Conservation (phyloP, 176 grass and related monocot species). For the Rhynchospora pubera region DNA sequence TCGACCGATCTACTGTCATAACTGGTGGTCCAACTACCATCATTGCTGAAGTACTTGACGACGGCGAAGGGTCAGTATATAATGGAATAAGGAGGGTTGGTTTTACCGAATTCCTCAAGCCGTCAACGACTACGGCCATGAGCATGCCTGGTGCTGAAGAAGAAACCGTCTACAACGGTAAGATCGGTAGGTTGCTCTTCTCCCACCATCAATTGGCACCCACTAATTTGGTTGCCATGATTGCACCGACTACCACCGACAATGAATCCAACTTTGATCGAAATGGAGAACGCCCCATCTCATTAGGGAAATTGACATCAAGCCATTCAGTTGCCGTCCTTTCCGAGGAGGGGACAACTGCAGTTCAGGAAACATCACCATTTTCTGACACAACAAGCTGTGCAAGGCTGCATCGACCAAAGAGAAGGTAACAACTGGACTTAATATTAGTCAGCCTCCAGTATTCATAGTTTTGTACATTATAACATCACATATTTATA, state of each 20-base stretch:
- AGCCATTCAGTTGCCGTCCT: neutral
- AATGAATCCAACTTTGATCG: neutral
- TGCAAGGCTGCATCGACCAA: neutral
- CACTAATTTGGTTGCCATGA: neutral
- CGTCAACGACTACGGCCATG: conserved; percentile 15
- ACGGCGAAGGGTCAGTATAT: conserved; percentile 3
- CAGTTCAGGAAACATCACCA: neutral
- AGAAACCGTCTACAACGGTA: conserved; percentile 13
- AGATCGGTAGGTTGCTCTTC: neutral
- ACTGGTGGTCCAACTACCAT: neutral
- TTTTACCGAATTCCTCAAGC: neutral
- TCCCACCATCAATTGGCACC: neutral
- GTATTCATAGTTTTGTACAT: neutral
- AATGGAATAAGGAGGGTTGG: neutral
- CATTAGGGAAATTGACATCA: neutral
- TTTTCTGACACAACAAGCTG: neutral
- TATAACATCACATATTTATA: neutral
- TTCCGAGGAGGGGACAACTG: neutral
- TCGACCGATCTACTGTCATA: neutral
- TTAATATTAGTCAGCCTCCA: neutral
- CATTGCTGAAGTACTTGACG: neutral
- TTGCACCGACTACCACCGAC: neutral
- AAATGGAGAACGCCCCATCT: neutral
- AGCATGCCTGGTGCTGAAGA: conserved; percentile 5
- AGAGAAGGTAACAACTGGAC: neutral